Base-by-base conservation (phyloP, 2,329 filamentous ascomycete genomes). In the Fusarium zealandicum region DNA sequence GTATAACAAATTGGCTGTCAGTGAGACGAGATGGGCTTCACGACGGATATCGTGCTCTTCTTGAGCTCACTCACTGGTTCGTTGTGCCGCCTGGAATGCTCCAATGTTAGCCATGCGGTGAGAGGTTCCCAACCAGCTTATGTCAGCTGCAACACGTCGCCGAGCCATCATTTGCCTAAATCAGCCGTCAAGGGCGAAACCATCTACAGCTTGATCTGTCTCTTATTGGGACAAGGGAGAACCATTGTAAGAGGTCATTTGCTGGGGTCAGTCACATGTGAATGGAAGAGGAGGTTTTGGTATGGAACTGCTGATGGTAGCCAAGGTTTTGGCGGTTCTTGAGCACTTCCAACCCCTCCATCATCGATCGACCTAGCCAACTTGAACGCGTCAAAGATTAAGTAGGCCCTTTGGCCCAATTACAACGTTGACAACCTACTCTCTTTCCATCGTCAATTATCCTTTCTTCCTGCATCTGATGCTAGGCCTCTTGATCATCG, bases 301-400 rank as follows among this genome's bases (percentile, higher is more conserved):
- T n/a, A n/a, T 47, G 41, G 17, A 59, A 27, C 33, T 27, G 25
- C 51, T 38, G n/a, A 39, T 36, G 45, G 27, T 42, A 16, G 30
- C 28, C 43, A 46, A 25, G 25, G 35, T 55, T 55, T 33, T 22
- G 28, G 14, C 30, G 41, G 31, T n/a, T 13, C 20, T 35, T 37
- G 31, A 46, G 17, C 47, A 28, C 28, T 18, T 45, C 33, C 47
- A 61, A 35, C 59, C 60, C 60, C 59, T 57, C 56, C 60, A 63
- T 63, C 56, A 63, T 63, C 59, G 35, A 63, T 63, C 59, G 35
- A 61, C 52, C 36, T 45, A 28, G 37, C 36, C 47, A 38, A 35
- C 43, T 45, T 61, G 30, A 56, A 60, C 59, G 46, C 59, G 55
- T 50, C 59, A 63, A 39, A 42, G 58, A 25, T 25, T 25, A 8